phyloP scores from a whole-genome alignment of 805 yeast genomes.

The Ogataea zsoltii region DNA sequence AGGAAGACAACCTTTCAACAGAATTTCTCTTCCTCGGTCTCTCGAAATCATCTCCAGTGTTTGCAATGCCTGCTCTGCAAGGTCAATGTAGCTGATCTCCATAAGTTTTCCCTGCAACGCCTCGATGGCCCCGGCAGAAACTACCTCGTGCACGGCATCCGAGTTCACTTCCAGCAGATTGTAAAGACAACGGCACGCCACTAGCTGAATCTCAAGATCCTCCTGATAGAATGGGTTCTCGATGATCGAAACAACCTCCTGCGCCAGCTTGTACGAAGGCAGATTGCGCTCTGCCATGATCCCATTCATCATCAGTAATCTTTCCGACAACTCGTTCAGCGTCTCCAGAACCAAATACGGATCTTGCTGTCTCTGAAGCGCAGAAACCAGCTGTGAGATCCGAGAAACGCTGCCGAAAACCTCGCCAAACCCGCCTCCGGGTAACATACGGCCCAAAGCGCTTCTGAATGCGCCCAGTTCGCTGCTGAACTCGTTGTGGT shows the following conservation, averaged over 20 bases:
- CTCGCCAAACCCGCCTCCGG: constrained; percentile 32
- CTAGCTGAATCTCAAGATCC: constrained; percentile 77
- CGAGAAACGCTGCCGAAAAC: constrained; percentile 25
- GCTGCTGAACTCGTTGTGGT: constrained; percentile 11
- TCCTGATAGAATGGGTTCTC: constrained; percentile 56
- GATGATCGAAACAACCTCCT: constrained; percentile 57
- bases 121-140: constrained; percentile 64
- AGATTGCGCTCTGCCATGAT: constrained; percentile 61
- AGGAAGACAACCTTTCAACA: constrained; percentile 60
- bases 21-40: constrained; percentile 49
- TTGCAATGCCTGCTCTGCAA: constrained; percentile 88
- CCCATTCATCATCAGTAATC: constrained; percentile 64
- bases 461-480: constrained; percentile 24
- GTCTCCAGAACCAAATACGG: constrained; percentile 64
- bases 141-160: constrained; percentile 61
- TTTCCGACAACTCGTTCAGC: constrained; percentile 62
- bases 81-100: constrained; percentile 81
- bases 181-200: constrained; percentile 81
- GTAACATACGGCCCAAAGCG: constrained; percentile 30
- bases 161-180: constrained; percentile 76
- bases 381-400: constrained; percentile 35
- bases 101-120: constrained; percentile 63
- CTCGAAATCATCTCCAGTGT: constrained; percentile 68
- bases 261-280: constrained; percentile 58
- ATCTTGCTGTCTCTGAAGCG: constrained; percentile 49